Evolutionary conservation across 352 stramenopile species (phyloP).

Genomic region (Pythium diclinum): DNA sequence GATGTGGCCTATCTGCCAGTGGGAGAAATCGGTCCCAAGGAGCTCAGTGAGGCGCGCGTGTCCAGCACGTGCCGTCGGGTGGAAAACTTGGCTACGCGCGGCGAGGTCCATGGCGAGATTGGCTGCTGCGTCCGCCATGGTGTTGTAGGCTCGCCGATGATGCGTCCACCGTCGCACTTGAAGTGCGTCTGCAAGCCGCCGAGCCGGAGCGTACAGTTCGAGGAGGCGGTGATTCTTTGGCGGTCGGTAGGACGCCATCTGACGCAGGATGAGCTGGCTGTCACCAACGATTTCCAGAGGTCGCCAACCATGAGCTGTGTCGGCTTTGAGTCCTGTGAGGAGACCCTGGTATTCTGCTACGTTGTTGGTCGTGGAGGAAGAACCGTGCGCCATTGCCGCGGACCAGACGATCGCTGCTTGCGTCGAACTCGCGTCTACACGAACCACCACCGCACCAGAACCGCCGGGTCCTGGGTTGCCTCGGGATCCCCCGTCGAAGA

Average conservation of each 20-base stretch:
- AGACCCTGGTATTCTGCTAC: constrained; percentile 10
- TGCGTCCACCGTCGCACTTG: neutral
- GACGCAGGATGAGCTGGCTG: neutral
- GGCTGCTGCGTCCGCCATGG: too few species aligned
- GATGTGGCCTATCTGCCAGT: too few species aligned
- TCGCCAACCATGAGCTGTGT: neutral
- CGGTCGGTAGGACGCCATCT: too few species aligned
- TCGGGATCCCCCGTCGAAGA: constrained; percentile 11
- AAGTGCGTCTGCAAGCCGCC: neutral
- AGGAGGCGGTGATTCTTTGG: neutral
- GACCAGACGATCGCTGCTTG: neutral
- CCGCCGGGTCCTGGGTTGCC: constrained; percentile 8
- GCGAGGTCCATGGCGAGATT: too few species aligned
- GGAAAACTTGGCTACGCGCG: too few species aligned
- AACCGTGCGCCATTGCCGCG: neutral
- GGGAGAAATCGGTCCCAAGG: too few species aligned
- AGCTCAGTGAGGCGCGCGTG: too few species aligned
- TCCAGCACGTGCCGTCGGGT: too few species aligned
- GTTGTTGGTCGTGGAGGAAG: constrained; percentile 19
- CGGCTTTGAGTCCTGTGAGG: neutral
- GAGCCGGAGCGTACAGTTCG: neutral
- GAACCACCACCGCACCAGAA: neutral
- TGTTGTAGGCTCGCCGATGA: too few species aligned
- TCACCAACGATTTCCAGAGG: constrained; percentile 6
- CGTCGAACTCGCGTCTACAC: neutral